Conservation (phyloP, 2,329 filamentous ascomycete species). For the Plenodomus tracheiphilus region DNA sequence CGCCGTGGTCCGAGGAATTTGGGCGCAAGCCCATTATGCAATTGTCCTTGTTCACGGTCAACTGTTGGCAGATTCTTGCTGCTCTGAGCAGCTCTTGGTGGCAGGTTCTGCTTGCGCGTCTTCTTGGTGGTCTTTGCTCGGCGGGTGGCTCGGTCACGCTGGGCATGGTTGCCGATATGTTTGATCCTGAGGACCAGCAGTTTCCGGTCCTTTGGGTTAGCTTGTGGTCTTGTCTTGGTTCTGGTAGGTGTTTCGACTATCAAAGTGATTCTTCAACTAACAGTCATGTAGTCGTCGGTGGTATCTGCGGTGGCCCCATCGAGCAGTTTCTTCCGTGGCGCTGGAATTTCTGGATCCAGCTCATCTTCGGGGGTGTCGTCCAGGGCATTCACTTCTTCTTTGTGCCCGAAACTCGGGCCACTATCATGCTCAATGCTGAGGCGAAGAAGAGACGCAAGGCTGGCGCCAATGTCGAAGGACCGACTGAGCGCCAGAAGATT, state of each 20-base stretch:
- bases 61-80: slow-evolving; percentile 63
- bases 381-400: slow-evolving; percentile 68
- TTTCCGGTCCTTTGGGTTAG: slow-evolving; percentile 65
- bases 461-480: slow-evolving; percentile 63
- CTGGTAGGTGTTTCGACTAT: slow-evolving; percentile 47
- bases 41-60: slow-evolving; percentile 71
- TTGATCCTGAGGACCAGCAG: slow-evolving; percentile 62
- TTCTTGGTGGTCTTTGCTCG: slow-evolving; percentile 48
- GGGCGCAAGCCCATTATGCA: slow-evolving; percentile 77
- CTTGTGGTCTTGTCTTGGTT: slow-evolving; percentile 67
- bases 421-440: slow-evolving; percentile 74
- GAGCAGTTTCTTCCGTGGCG: slow-evolving; percentile 69
- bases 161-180: slow-evolving; percentile 67
- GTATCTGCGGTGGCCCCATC: slow-evolving; percentile 78
- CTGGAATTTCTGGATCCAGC: slow-evolving; percentile 82
- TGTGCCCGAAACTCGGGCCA: slow-evolving; percentile 76
- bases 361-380: slow-evolving; percentile 73
- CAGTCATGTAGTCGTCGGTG: slow-evolving; percentile 73
- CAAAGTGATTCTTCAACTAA: slow-evolving; percentile 7
- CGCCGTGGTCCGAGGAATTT: slow-evolving; percentile 76
- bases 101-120: slow-evolving; percentile 64
- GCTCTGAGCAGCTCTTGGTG: slow-evolving; percentile 67
- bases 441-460: slow-evolving; percentile 72
- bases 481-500: slow-evolving; percentile 59
- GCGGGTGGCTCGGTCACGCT: slow-evolving; percentile 67